phyloP scores from a whole-genome alignment of 176 grass and related monocot genomes.

The Carex cristatella region DNA sequence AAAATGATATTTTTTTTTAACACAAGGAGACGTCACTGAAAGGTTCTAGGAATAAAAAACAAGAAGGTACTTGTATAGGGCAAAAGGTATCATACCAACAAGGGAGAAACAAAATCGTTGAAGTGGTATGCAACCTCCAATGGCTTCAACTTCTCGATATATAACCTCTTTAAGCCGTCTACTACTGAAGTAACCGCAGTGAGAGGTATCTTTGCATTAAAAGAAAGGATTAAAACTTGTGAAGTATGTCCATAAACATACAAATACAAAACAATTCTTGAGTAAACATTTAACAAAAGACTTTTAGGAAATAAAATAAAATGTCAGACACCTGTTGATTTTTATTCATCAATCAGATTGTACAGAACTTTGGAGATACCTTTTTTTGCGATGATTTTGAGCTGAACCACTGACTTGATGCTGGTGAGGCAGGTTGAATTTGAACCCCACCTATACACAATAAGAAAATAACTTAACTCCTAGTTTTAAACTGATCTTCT shows the following conservation, averaged over 20 bases:
- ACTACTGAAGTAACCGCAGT: slow-evolving; percentile 89
- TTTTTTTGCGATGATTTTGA: slow-evolving; percentile 83
- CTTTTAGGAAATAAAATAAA: not conserved
- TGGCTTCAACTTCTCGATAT: slow-evolving; percentile 91
- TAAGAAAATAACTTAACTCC: not conserved
- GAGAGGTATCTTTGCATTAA: slow-evolving; percentile 61
- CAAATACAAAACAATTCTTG: not conserved
- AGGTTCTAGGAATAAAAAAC: not conserved
- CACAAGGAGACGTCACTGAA: not conserved
- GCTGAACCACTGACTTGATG: slow-evolving; percentile 72
- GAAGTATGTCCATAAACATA: not conserved
- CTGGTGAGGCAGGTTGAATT: slow-evolving; percentile 47
- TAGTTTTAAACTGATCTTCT: not conserved
- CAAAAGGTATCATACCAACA: slow-evolving; percentile 49
- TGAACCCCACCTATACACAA: slow-evolving; percentile 26
- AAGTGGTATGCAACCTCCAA: slow-evolving; percentile 96
- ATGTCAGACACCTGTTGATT: not conserved
- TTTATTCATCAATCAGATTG: not conserved
- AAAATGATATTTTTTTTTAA: not conserved
- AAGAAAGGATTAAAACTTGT: slow-evolving; percentile 23
- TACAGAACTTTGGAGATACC: slow-evolving; percentile 36
- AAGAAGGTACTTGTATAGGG: not conserved
- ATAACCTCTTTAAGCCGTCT: slow-evolving; percentile 89
- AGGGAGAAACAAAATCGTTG: slow-evolving; percentile 87
- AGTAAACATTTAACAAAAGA: not conserved